Conservation (phyloP, 306 rosid genomes). For the Alnus rubra region DNA sequence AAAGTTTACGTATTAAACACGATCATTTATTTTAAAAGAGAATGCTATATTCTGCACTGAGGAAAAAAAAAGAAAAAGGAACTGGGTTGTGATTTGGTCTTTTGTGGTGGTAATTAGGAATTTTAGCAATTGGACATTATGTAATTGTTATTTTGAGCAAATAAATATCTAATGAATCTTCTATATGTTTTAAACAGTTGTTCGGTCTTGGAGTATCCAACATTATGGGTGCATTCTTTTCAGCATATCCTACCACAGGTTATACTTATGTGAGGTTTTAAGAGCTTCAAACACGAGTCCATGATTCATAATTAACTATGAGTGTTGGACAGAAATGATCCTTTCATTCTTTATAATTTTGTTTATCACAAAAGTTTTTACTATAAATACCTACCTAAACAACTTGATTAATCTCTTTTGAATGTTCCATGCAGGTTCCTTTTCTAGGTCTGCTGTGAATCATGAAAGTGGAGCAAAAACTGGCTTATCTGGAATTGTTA, state of each 20-base stretch:
- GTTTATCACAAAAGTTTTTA: conserved; percentile 11
- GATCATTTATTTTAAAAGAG: background rate
- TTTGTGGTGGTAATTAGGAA: background rate
- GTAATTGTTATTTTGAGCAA: conserved; percentile 1
- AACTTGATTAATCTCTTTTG: conserved; percentile 25
- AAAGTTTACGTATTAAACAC: background rate
- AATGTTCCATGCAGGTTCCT: conserved; percentile 65
- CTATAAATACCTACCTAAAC: conserved; percentile 3
- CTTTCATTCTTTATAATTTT: conserved; percentile 19
- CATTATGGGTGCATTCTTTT: conserved; percentile 90
- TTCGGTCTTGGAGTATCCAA: conserved; percentile 95
- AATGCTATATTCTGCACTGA: background rate
- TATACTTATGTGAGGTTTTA: conserved; percentile 30
- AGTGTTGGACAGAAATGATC: conserved; percentile 27
- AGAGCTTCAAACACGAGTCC: conserved; percentile 23
- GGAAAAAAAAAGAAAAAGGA: background rate
- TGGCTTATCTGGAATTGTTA: conserved; percentile 76
- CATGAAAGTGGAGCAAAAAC: conserved; percentile 97
- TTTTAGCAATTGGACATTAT: background rate
- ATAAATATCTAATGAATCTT: conserved; percentile 31
- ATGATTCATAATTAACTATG: conserved; percentile 20
- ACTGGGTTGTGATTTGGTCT: background rate
- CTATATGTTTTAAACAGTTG: conserved; percentile 52
- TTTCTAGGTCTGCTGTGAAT: conserved; percentile 96
- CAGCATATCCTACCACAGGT: conserved; percentile 97